Evolutionary conservation across 1,284 basidiomycete genomes (phyloP).

Genomic region (Butyriboletus pseudospeciosus): DNA sequence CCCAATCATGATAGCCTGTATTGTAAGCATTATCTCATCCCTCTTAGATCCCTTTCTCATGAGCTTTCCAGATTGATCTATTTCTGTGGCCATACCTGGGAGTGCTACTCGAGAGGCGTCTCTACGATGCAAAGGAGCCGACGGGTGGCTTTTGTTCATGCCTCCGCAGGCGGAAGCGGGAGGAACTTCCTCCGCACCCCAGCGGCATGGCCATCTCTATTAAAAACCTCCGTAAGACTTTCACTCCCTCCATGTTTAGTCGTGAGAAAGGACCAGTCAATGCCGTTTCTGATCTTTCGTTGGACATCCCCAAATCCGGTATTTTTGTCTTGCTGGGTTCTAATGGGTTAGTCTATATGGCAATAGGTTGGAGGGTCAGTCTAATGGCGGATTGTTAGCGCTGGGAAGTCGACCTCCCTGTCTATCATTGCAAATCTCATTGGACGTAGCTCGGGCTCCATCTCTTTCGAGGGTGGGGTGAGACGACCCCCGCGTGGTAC

Average conservation of each 20-base stretch:
- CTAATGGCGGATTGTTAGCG: constrained; percentile 39
- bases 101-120: constrained; percentile 50
- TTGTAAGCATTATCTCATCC: constrained; percentile 41
- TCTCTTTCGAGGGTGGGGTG: constrained; percentile 59
- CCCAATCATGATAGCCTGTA: constrained; percentile 57
- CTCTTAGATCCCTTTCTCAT: background rate
- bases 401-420: constrained; percentile 74
- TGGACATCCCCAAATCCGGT: constrained; percentile 63
- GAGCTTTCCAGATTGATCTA: constrained; percentile 50
- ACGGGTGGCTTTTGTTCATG: constrained; percentile 29
- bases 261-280: constrained; percentile 42
- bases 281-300: constrained; percentile 59
- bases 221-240: constrained; percentile 56
- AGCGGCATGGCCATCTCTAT: constrained; percentile 56
- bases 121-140: constrained; percentile 59
- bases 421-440: constrained; percentile 63
- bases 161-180: constrained; percentile 18
- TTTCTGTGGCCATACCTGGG: constrained; percentile 69
- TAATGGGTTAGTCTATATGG: constrained; percentile 50
- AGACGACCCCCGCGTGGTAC: constrained; percentile 54
- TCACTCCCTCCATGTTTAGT: constrained; percentile 42
- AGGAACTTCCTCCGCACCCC: constrained; percentile 30
- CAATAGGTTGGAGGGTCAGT: background rate
- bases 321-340: constrained; percentile 75
- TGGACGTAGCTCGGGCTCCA: constrained; percentile 53